Evolutionary conservation across 192 early-diverging fungal species (phyloP), one percentile per base, ranked within the genome.

Genomic region (Obelidium mucronatum): DNA sequence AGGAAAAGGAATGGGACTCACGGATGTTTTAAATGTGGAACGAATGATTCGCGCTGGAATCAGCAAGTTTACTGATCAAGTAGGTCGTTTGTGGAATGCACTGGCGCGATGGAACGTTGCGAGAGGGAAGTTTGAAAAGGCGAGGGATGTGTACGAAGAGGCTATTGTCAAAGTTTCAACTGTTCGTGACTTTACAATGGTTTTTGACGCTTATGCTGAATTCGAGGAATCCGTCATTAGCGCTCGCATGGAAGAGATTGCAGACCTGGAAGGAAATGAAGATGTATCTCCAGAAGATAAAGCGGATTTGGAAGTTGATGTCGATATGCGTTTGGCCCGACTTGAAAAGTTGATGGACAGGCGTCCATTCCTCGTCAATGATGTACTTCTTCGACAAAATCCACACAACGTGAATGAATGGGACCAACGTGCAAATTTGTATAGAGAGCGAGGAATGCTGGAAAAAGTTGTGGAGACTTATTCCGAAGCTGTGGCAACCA

Each of bases 201-300:
- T 99, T 72, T 99, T 99, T 87, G 96, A 99, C 74, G 92, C 96
- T 1, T 99, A 98, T 77, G 94, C 95, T 13, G 91, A 96, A 62
- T 92, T 97, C 69, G 94, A 96, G 71, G 95, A 97, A 78, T 82
- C 85, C 17, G 86, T 93, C 40, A 90, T 98, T 36, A 82, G 88
- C 6, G 82, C 85, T 11, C 90, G 88, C 30, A 92, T 98, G 91
- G 82, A 78, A 13, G 80, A 75, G 26, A 81, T 78, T 1, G 87
- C 91, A 33, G 78, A 70, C 17, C 34, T 76, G 67, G 75, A 85
- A 33, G 89, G 88, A 19, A 75, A 82, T 17, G 79, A 81, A 22
- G 77, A 71, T 28, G 85, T 78, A 4, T 40, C 40, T 3, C 78
- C 73, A 4, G 81, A 78, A 28, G 84, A 81, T 1, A 85, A 91